Conservation (phyloP, 2,329 filamentous ascomycete genomes). For the Aspergillus transmontanensis region DNA sequence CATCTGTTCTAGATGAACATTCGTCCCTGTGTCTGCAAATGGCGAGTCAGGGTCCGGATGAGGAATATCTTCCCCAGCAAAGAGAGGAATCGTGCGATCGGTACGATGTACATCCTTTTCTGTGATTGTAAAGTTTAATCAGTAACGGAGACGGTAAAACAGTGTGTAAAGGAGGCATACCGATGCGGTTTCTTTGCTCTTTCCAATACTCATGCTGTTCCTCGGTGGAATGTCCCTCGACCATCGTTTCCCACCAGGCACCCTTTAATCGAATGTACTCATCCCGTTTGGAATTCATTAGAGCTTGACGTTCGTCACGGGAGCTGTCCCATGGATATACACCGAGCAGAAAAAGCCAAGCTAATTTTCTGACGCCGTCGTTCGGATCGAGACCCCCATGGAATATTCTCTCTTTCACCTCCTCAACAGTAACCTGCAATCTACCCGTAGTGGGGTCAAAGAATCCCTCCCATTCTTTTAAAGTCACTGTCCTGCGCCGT, state of each 20-base stretch:
- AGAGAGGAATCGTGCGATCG: constrained; percentile 91
- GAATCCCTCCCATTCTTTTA: constrained; percentile 88
- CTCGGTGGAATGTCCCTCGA: constrained; percentile 76
- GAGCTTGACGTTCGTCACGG: constrained; percentile 77
- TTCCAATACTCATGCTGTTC: constrained; percentile 95
- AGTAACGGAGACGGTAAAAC: constrained; percentile 28
- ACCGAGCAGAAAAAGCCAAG: constrained; percentile 91
- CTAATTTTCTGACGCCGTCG: constrained; percentile 92
- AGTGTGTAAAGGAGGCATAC: constrained; percentile 55
- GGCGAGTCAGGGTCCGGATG: constrained; percentile 96
- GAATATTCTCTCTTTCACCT: constrained; percentile 96
- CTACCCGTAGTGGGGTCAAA: constrained; percentile 77
- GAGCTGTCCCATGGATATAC: constrained; percentile 94
- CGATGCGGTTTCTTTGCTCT: constrained; percentile 89
- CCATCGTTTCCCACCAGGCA: constrained; percentile 91
- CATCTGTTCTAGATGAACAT: constrained; percentile 97
- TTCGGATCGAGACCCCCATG: constrained; percentile 88
- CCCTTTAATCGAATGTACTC: constrained; percentile 94
- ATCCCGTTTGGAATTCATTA: constrained; percentile 82
- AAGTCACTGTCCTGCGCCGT: constrained; percentile 72
- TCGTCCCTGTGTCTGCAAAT: constrained; percentile 89
- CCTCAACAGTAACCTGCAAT: constrained; percentile 78
- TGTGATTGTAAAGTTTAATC: constrained; percentile 49
- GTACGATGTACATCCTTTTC: constrained; percentile 99
- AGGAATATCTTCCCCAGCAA: constrained; percentile 92